phyloP scores from a whole-genome alignment of 495 filamentous ascomycete species.

The Neurospora discreta region DNA sequence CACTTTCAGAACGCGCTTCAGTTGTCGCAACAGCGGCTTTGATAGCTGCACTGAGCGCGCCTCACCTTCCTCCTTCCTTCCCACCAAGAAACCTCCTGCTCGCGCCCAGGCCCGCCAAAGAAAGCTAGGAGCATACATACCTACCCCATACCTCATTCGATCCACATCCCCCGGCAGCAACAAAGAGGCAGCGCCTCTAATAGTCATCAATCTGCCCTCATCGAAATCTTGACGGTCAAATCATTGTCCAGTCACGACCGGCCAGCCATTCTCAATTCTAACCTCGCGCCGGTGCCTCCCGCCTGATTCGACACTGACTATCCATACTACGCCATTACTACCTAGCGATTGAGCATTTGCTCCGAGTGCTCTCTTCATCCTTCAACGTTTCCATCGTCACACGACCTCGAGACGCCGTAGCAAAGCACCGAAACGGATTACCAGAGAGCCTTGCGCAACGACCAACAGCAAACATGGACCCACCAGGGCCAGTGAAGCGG shows the following conservation, averaged over 20 bases:
- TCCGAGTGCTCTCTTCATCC: neutral
- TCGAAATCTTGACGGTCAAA: neutral
- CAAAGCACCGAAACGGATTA: neutral
- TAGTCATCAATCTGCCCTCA: neutral
- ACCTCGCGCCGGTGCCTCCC: neutral
- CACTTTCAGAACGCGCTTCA: neutral
- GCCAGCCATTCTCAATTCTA: neutral
- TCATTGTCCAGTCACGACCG: neutral
- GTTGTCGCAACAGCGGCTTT: neutral
- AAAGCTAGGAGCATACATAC: neutral
- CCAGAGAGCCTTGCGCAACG: neutral
- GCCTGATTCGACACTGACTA: neutral
- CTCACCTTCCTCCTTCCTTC: neutral
- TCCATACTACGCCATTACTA: neutral
- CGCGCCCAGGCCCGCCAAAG: neutral
- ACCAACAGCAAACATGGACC: slow-evolving; percentile 2
- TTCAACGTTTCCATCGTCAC: neutral
- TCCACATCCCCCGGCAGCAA: neutral
- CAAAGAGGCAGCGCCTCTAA: neutral
- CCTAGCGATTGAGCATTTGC: neutral
- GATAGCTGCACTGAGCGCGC: neutral
- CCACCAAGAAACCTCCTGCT: neutral
- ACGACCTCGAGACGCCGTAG: neutral
- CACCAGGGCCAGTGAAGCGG: slow-evolving; percentile 10
- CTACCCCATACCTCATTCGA: neutral